Evolutionary conservation across 305 asterid genomes (phyloP), one percentile per base, ranked within the genome.

Genomic region (Fraxinus sp.): DNA sequence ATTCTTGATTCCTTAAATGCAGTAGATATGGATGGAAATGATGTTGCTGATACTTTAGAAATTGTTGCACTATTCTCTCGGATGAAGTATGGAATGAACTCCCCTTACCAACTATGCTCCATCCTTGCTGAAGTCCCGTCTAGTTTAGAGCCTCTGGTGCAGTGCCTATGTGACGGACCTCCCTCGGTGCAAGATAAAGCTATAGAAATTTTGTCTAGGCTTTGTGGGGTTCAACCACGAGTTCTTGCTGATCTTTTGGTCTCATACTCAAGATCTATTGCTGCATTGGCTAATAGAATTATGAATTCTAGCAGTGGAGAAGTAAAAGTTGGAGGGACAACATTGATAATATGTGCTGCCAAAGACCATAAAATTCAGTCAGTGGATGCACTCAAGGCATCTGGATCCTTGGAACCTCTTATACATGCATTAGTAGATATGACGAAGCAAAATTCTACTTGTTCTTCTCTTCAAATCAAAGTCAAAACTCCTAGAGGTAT

Each of bases 301-400:
- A 86, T 90, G 84, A 91, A 93, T 85, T 91, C 98, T 39, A 84
- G 85, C 75, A 95, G 93, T 88, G 89, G 84, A 71, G 97, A 93
- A 91, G 98, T 93, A 80, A 88, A 90, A 88, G 95, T 92, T 84
- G 97, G 96, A 75, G 98, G 92, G 85, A 82, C 92, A 72, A 85
- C 92, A 52, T 81, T 95, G 83, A 88, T 93, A 35, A 89, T 92
- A 81, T 95, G 97, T 83, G 94, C 91, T 83, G 89, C 96, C 83
- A 95, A 93, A 91, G 91, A 85, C 82, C 90, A 91, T 75, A 89
- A 85, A 88, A 79, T 41, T 84, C 89, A 86, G 81, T 86, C 91
- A 35, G 80, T 88, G 89, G 87, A 90, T 84, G 84, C 89, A 79
- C 97, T 95, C 35, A 89, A 92, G 82, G 90, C 84, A 68, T 92